Base-by-base conservation (phyloP, 352 stramenopile genomes). In the Saprolegnia parasitica region DNA sequence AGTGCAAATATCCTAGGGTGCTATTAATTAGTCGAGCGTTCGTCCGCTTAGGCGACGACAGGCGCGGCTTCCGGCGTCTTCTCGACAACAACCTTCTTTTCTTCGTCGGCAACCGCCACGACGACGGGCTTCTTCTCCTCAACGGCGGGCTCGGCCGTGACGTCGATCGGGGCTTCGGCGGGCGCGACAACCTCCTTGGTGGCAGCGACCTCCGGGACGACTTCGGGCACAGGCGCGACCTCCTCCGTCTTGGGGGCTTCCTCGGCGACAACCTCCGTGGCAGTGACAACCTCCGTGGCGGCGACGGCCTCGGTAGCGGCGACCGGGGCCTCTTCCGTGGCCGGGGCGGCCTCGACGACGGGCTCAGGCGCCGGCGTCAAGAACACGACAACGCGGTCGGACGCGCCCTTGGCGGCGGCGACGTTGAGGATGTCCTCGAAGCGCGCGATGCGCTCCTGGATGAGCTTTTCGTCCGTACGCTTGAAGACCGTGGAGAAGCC, bases 341-440 rank as follows among this genome's bases (percentile, higher is more conserved):
- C 40, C 0, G 37, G n/a, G n/a, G n/a, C 26, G 13, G 16, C 16
- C 24, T 72, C 67, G 21, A 57, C 57, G 21, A 45, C 46, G 21
- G 49, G 32, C 39, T 20, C 45, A 9, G 16, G 24, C 13, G 4
- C 32, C 5, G 23, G 26, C 39, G 5, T 46, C 1, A 68, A 5
- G 77, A 91, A 93, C 6, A 74, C 74, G 1, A 79, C 72, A 26
- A 76, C 81, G 29, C 78, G 71, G 10, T 73, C 72, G 20, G 90
- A 74, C 18, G 90, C 76, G 0, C 68, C 50, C 66, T 86, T 74
- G 60, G 76, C 80, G 55, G 76, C 80, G 55, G 91, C 88, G 52
- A 77, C 79, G 71, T 91, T 91, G 56, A 94, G 74, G 24, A 93
- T 81, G 15, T 76, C 63, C 15, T 74, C 73, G 71, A 94, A 79